These are phyloP conservation scores for Phascolomyces articulosus DNA, from an alignment of 371 early-diverging fungal genomes.

Conservation along the genomic window DNA sequence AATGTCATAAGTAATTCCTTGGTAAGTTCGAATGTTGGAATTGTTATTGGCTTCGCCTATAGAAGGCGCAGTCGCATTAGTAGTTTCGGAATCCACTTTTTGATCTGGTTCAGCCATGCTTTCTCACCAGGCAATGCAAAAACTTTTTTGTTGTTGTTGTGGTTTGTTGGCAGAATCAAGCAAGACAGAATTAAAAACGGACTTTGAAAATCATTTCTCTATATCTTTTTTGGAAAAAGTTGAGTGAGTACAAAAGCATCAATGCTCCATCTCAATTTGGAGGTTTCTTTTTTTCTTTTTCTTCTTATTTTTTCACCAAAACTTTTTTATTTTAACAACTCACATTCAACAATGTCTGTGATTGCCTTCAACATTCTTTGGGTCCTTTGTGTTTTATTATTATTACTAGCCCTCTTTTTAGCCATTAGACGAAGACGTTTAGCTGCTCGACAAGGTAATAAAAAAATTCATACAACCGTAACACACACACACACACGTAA, in stretches of 20 bases:
- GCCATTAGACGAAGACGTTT: slow-evolving; percentile 12
- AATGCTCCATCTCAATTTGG: too few species aligned
- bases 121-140: too few species aligned
- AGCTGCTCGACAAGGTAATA: slow-evolving; percentile 8
- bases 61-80: neutral
- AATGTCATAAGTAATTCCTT: slow-evolving; percentile 39
- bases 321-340: neutral
- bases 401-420: slow-evolving; percentile 10
- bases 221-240: too few species aligned
- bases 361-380: slow-evolving; percentile 15
- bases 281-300: slow-evolving; percentile 4
- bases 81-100: neutral
- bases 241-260: too few species aligned
- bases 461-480: too few species aligned
- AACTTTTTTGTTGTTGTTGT: too few species aligned
- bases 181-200: too few species aligned
- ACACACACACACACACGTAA: too few species aligned
- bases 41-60: neutral
- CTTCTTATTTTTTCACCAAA: neutral
- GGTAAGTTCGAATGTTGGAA: slow-evolving; percentile 22
- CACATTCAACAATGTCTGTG: slow-evolving; percentile 8
- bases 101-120: neutral
- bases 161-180: too few species aligned
- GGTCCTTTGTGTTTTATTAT: slow-evolving; percentile 12
- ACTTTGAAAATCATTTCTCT: too few species aligned